Conservation (phyloP, 495 filamentous ascomycete genomes). For the Lasiosphaeria miniovina region DNA sequence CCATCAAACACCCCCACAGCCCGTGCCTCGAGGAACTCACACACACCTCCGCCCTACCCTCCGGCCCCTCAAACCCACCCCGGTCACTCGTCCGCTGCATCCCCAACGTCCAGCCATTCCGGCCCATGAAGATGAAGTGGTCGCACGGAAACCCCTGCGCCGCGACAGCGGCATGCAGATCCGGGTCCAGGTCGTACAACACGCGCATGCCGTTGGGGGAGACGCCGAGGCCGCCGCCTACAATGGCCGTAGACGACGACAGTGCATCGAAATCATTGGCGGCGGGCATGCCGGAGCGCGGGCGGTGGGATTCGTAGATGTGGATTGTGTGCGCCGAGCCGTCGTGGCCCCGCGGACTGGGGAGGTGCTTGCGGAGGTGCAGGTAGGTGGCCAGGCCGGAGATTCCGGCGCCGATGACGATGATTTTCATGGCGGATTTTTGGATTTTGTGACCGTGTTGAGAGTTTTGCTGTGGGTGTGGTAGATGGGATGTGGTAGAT, state of each 20-base stretch:
- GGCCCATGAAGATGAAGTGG: conserved; percentile 17
- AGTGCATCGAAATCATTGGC: conserved; percentile 18
- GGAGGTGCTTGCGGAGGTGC: conserved; percentile 48
- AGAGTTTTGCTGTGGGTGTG: too few species aligned
- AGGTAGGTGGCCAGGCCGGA: conserved; percentile 48
- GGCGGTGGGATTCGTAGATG: conserved; percentile 36
- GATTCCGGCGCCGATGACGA: conserved; percentile 54
- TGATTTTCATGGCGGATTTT: conserved; percentile 45
- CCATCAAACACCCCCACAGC: conserved; percentile 15
- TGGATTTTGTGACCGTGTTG: too few species aligned
- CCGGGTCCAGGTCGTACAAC: conserved; percentile 38
- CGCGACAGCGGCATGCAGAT: conserved; percentile 24
- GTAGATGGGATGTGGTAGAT: too few species aligned
- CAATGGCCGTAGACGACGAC: conserved; percentile 31
- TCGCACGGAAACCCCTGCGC: conserved; percentile 17
- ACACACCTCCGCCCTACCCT: conserved; percentile 13
- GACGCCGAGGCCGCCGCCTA: conserved; percentile 51
- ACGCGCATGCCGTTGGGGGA: conserved; percentile 51
- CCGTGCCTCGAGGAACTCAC: conserved; percentile 12
- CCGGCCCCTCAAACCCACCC: conserved; percentile 12
- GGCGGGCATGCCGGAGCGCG: not conserved
- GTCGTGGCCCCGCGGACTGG: conserved; percentile 11
- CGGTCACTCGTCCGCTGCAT: conserved; percentile 11
- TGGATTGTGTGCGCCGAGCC: conserved; percentile 21
- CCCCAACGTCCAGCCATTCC: conserved; percentile 18